phyloP scores from a whole-genome alignment of 257 asterid species.

The Salvia rosmarinus region DNA sequence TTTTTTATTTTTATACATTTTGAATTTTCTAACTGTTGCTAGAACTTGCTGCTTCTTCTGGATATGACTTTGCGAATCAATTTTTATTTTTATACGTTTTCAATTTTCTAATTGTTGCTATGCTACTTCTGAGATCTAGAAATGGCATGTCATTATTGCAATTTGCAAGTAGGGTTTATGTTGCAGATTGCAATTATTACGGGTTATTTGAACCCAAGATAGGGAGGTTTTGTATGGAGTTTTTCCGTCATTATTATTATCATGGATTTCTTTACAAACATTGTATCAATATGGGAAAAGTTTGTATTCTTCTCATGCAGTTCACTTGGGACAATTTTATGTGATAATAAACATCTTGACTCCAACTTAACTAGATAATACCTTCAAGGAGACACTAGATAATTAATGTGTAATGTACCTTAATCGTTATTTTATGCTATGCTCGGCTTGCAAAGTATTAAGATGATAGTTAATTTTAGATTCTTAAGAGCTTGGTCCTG shows the following conservation, averaged over 20 bases:
- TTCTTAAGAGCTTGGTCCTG: neutral
- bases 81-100: neutral
- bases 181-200: slow-evolving; percentile 1
- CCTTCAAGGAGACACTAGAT: neutral
- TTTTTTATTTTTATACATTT: no score
- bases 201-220: slow-evolving; percentile 1
- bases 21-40: no score
- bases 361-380: neutral
- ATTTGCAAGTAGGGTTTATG: slow-evolving; percentile 5
- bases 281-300: neutral
- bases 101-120: neutral
- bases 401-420: neutral
- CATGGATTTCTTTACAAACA: neutral
- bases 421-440: no score
- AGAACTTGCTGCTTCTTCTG: no score
- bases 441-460: slow-evolving; percentile 7
- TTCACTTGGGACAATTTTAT: no score
- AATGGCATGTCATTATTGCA: slow-evolving; percentile 22
- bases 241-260: neutral
- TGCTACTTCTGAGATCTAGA: slow-evolving; percentile 8
- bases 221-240: neutral
- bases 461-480: neutral
- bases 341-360: neutral
- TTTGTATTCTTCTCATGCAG: slow-evolving; percentile 10
- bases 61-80: no score